These are phyloP conservation scores for Nigrospora oryzae DNA, from an alignment of 2,329 filamentous ascomycete genomes.

Conservation along the genomic window DNA sequence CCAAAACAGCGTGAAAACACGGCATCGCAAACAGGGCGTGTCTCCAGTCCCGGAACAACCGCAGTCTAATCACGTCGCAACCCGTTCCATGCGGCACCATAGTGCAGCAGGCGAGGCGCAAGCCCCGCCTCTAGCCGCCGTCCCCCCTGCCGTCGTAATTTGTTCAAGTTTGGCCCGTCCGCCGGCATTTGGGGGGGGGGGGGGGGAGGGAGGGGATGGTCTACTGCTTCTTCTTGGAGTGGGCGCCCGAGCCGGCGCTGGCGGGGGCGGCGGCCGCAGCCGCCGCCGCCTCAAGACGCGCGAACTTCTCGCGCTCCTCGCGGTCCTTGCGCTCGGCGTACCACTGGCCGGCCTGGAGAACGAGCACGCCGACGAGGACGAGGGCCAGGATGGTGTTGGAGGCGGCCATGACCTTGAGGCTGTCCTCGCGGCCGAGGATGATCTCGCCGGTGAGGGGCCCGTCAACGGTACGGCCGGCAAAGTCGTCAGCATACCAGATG, in stretches of 20 bases:
- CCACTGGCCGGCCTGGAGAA: slow-evolving; percentile 95
- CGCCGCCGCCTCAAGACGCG: slow-evolving; percentile 28
- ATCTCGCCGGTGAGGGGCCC: slow-evolving; percentile 49
- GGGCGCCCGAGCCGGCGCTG: slow-evolving; percentile 14
- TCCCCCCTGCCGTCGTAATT: no score
- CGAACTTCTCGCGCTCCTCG: slow-evolving; percentile 64
- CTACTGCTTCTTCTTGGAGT: slow-evolving; percentile 12
- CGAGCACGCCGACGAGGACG: slow-evolving; percentile 82
- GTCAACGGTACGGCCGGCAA: slow-evolving; percentile 11
- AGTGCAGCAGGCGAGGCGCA: no score
- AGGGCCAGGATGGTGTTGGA: slow-evolving; percentile 95
- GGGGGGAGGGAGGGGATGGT: neutral
- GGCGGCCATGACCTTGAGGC: slow-evolving; percentile 79
- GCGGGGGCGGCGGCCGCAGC: slow-evolving; percentile 13
- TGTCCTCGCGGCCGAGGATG: slow-evolving; percentile 77
- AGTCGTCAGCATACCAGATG: slow-evolving; percentile 39
- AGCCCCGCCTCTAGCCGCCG: no score
- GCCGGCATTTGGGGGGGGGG: no score
- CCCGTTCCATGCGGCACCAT: no score
- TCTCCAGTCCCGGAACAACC: no score
- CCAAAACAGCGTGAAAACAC: no score
- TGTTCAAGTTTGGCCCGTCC: no score
- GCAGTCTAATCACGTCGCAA: no score
- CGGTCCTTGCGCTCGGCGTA: slow-evolving; percentile 92
- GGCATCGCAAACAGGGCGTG: no score